Evolutionary conservation across 1,284 basidiomycete species (phyloP), one percentile per base, ranked within the genome.

Genomic region (Sutorius eximius): DNA sequence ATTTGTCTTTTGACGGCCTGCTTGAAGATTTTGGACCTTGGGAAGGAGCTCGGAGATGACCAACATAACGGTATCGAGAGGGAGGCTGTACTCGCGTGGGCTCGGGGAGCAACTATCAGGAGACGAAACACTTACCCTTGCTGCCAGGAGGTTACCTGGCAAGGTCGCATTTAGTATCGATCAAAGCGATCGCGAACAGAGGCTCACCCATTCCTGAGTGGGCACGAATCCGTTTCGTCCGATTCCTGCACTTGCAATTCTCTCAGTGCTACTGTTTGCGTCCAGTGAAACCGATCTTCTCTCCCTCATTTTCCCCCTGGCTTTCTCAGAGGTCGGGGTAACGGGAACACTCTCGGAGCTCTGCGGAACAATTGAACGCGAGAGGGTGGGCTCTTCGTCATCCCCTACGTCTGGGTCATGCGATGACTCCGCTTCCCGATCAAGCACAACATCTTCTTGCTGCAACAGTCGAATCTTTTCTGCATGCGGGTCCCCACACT

Each of bases 171-270:
- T 56, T 40, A 56, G 42, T 13, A 43, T 18, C n/a, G 3, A 18
- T 41, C 16, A 16, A 8, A 30, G 9, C 47, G 24, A 36, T 7
- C 18, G 51, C 51, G 22, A 53, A 45, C 20, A 42, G 5, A 75
- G 24, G 24, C 85, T 69, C 56, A 93, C 93, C 93, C 95, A 98
- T 82, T 93, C 92, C 68, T 96, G 91, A 2, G 93, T 95, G 8
- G 95, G 93, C 5, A 94, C 79, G 71, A 96, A 98, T 1, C 93
- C 92, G 67, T 92, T 94, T 57, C 89, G 79, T 20, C 92, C 92
- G 20, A 93, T 81, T 8, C 85, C 86, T 9, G 78, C 77, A 29
- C 82, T 77, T 15, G 86, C 83, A 29, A 86, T 71, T 47, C 81
- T 78, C 61, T 91, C 86, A 45, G 87, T 72, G 58, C 82, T 83